These are phyloP conservation scores for Herpetospermum pedunculosum DNA, from an alignment of 306 rosid species.

Conservation along the genomic window DNA sequence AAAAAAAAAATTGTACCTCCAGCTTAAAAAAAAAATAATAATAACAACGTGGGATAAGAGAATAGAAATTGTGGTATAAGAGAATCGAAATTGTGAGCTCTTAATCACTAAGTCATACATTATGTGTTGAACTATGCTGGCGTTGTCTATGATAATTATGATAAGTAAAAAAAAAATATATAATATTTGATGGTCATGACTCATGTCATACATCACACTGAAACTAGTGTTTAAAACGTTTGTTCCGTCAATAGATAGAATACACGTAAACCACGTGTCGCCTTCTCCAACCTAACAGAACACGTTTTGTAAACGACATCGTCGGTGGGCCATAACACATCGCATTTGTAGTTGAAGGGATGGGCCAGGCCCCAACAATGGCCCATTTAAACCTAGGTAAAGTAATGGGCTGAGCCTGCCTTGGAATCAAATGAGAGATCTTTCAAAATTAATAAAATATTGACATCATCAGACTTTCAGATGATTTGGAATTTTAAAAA, in stretches of 20 bases:
- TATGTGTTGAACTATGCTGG: too few species aligned
- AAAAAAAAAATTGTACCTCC: too few species aligned
- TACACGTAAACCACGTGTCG: background rate
- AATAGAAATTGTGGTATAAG: too few species aligned
- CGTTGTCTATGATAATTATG: too few species aligned
- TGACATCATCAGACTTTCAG: background rate
- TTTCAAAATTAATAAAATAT: too few species aligned
- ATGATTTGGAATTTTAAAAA: too few species aligned
- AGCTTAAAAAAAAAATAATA: too few species aligned
- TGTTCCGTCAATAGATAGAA: background rate
- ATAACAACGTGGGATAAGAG: too few species aligned
- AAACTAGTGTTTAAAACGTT: background rate
- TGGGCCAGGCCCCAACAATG: background rate
- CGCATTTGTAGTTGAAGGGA: background rate
- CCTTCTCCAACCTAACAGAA: background rate
- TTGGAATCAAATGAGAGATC: background rate
- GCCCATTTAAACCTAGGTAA: background rate
- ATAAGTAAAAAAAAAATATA: background rate
- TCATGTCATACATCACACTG: background rate
- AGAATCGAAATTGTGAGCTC: too few species aligned
- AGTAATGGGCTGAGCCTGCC: background rate
- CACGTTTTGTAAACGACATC: background rate
- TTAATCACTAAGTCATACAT: too few species aligned
- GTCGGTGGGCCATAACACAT: background rate
- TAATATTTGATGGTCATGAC: background rate